Base-by-base conservation (phyloP, 768 basidiomycete genomes). In the Ephemerocybe angulata region DNA sequence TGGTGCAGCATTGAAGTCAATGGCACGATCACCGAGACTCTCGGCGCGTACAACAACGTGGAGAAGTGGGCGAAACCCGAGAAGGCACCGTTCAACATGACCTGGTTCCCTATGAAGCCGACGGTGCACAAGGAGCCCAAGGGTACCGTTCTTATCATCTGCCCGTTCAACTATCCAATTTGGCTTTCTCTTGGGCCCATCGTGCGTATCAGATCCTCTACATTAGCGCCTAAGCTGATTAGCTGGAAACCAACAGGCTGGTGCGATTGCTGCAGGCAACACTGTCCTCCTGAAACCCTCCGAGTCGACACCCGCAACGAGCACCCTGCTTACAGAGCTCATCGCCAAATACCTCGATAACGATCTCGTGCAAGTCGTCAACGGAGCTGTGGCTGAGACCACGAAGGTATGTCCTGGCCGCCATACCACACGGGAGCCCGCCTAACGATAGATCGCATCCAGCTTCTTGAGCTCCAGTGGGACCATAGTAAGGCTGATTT, bases 201-300 rank as follows among this genome's bases (percentile, higher is more conserved):
- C 58, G 86, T 87, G 55, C 21, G 79, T 66, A 29, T 31, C 29
- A 47, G n/a, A n/a, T n/a, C n/a, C n/a, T n/a, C n/a, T n/a, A n/a
- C n/a, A n/a, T n/a, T n/a, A n/a, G n/a, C 27, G 40, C 19, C 17
- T 52, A n/a, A 30, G 48, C 13, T 30, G 15, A 30, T 52, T 31
- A 12, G 22, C 7, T 10, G 12, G 43, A 28, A 22, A 4, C 30
- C 31, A 13, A 50, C 28, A 40, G 48, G 37, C 77, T 42, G 86
- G 86, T 7, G 92, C 92, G 1, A 80, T 95, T 37, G 86, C 90
- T 0, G 88, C 90, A 2, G 93, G 93, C 5, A 86, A 85, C 61
- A 75, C 87, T 0, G 82, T 80, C 3, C 69, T 87, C 4, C 43
- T 93, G 50, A 94, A 94, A 66, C 88, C 89, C 0, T 87, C 92